Evolutionary conservation across 805 yeast genomes (phyloP), one percentile per base, ranked within the genome.

Genomic region (Starmerella tilneyi): DNA sequence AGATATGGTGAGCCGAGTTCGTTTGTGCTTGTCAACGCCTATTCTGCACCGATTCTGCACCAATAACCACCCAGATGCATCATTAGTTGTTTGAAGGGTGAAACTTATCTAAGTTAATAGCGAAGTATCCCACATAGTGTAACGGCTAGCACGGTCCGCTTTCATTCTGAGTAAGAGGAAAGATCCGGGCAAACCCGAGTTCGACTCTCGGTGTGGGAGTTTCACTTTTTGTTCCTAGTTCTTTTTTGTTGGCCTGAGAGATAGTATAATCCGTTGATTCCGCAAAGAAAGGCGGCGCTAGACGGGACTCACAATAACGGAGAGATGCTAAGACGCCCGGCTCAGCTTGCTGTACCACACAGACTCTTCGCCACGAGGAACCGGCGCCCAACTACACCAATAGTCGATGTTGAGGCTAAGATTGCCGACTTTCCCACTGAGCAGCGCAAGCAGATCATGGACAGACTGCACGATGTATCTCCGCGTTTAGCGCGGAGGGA

Each of bases 71-170:
- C n/a, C n/a, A n/a, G n/a, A n/a, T n/a, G n/a, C n/a, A n/a, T n/a
- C n/a, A n/a, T n/a, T n/a, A n/a, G n/a, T n/a, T n/a, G n/a, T n/a
- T n/a, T n/a, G n/a, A n/a, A n/a, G n/a, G n/a, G n/a, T n/a, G n/a
- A n/a, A n/a, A n/a, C n/a, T n/a, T n/a, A n/a, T n/a, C n/a, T n/a
- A n/a, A n/a, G n/a, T n/a, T n/a, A n/a, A n/a, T n/a, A n/a, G 23
- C 21, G 38, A 34, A 21, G 15, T 9, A n/a, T 52, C 56, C 56
- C 50, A 51, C 45, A 42, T 53, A 47, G 55, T 53, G 55, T 53
- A 53, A 53, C 56, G 56, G 56, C 56, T 53, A 53, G 53, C 55
- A 53, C 55, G 55, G 55, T 51, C 55, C 56, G 56, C 56, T 53
- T 53, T 53, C 56, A 53, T 27, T 26, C 35, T 23, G 22, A 9